phyloP scores from a whole-genome alignment of 768 basidiomycete genomes.

The Mycena epipterygia region DNA sequence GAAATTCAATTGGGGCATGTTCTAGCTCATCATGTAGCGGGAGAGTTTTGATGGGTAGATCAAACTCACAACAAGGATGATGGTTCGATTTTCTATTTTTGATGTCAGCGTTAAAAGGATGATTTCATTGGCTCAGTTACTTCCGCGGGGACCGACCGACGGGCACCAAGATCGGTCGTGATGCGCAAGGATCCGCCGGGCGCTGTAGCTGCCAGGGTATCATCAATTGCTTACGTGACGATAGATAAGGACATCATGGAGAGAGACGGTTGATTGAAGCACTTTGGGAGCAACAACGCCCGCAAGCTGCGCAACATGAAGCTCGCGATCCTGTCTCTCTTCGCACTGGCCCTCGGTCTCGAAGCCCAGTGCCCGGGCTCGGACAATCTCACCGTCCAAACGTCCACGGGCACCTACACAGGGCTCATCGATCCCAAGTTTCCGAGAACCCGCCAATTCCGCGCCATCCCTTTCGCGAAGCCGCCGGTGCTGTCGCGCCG shows the following conservation, averaged over 20 bases:
- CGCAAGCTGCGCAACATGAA: conserved; percentile 14
- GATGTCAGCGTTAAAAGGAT: too few species aligned
- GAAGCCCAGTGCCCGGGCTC: conserved; percentile 47
- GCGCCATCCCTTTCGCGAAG: conserved; percentile 8
- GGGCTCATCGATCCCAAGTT: conserved; percentile 10
- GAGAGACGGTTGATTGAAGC: neutral
- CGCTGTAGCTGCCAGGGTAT: too few species aligned
- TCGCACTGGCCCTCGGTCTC: conserved; percentile 19
- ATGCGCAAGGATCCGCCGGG: too few species aligned
- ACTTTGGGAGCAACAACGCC: too few species aligned
- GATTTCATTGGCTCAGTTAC: conserved; percentile 10
- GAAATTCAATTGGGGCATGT: neutral
- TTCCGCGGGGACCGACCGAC: conserved; percentile 1
- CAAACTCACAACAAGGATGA: conserved; percentile 2
- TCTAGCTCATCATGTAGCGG: conserved; percentile 8
- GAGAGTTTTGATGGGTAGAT: conserved; percentile 7
- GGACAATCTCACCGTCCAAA: conserved; percentile 43
- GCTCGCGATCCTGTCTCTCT: conserved; percentile 23
- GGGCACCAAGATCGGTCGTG: too few species aligned
- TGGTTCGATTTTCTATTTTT: too few species aligned
- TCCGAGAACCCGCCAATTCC: conserved; percentile 12
- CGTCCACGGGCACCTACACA: conserved; percentile 11
- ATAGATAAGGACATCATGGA: conserved; percentile 1
- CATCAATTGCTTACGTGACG: too few species aligned
- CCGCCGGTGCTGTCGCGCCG: conserved; percentile 6